These are phyloP conservation scores for Symbiotaphrina buchneri DNA, from an alignment of 495 filamentous ascomycete genomes.

Conservation along the genomic window DNA sequence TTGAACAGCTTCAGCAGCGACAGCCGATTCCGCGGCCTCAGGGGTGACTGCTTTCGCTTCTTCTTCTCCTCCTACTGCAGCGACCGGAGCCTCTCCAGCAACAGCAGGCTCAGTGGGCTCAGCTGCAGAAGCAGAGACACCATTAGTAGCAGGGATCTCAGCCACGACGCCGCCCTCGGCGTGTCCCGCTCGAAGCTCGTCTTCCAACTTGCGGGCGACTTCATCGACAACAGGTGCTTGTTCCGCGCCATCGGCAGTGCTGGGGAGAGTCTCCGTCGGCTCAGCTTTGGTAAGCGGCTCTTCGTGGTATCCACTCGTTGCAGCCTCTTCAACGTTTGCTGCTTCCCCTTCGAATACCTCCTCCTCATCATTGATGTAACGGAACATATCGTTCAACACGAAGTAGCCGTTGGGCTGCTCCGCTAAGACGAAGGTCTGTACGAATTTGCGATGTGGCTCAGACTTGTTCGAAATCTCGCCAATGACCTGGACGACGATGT, in stretches of 20 bases:
- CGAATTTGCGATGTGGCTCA: conserved; percentile 76
- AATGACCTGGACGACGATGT: conserved; percentile 93
- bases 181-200: conserved; percentile 12
- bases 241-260: conserved; percentile 10
- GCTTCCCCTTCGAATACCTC: conserved; percentile 46
- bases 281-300: conserved; percentile 17
- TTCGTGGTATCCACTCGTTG: conserved; percentile 16
- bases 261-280: conserved; percentile 11
- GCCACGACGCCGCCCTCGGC: conserved; percentile 18
- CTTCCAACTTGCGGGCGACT: conserved; percentile 25
- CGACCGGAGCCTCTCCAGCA: conserved; percentile 8
- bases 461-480: conserved; percentile 92
- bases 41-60: conserved; percentile 10
- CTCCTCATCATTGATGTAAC: conserved; percentile 64
- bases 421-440: conserved; percentile 95
- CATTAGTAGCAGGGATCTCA: conserved; percentile 11
- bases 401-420: conserved; percentile 95
- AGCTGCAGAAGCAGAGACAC: conserved; percentile 5
- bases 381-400: conserved; percentile 92
- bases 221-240: conserved; percentile 28
- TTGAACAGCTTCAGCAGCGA: conserved; percentile 14
- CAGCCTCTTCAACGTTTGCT: conserved; percentile 18
- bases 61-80: conserved; percentile 11
- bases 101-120: conserved; percentile 7
- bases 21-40: conserved; percentile 13